These are phyloP conservation scores for Mucor velutinosus DNA, from an alignment of 371 early-diverging fungal genomes.

Conservation along the genomic window DNA sequence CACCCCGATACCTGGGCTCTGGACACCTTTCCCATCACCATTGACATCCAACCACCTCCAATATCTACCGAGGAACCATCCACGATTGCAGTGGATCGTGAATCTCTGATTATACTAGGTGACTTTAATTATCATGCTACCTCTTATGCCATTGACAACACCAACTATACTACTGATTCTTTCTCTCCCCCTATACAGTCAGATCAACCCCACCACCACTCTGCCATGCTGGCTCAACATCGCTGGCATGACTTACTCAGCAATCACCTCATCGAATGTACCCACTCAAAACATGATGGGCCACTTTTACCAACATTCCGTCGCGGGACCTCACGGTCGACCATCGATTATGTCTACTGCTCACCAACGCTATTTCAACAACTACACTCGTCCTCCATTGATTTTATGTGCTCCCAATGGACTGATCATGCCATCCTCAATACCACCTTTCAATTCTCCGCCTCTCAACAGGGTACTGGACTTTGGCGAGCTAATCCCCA, in stretches of 20 bases:
- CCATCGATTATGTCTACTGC: slow-evolving; percentile 7
- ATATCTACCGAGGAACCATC: not conserved
- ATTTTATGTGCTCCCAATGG: slow-evolving; percentile 4
- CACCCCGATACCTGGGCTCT: too few relatives aligned
- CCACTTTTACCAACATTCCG: not conserved
- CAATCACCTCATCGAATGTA: not conserved
- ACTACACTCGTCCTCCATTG: not conserved
- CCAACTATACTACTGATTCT: not conserved
- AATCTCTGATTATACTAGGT: not conserved
- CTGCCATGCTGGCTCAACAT: not conserved
- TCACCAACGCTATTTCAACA: not conserved
- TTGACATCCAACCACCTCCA: not conserved
- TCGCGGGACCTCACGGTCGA: not conserved
- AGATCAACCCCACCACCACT: not conserved
- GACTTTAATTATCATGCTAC: slow-evolving; percentile 2
- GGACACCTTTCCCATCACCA: too few relatives aligned
- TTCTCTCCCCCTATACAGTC: not conserved
- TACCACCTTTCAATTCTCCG: not conserved
- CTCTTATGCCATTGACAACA: not conserved
- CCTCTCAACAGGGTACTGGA: not conserved
- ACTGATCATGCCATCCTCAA: slow-evolving; percentile 12
- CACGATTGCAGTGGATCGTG: not conserved
- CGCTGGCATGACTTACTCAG: not conserved
- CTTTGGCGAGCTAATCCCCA: slow-evolving; percentile 6
- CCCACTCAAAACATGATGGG: not conserved